phyloP scores from a whole-genome alignment of 305 asterid species.

The Monarda citriodora region DNA sequence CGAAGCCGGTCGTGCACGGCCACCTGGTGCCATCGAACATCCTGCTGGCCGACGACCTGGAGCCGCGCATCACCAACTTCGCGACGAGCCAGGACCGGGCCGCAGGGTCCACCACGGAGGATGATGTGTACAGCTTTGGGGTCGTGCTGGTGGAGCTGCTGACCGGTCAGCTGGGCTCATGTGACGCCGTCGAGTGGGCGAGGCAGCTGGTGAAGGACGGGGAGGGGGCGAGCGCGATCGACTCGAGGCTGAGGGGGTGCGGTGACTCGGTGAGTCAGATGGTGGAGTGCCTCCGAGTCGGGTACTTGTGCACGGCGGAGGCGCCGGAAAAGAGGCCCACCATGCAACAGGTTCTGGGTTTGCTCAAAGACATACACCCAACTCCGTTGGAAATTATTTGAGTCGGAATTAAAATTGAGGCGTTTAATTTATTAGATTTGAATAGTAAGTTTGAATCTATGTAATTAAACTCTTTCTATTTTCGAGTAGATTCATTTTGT shows the following conservation, averaged over 20 bases:
- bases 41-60: conserved; percentile 71
- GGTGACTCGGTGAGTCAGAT: conserved; percentile 64
- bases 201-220: conserved; percentile 67
- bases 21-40: conserved; percentile 64
- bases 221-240: conserved; percentile 54
- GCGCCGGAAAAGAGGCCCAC: conserved; percentile 69
- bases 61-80: conserved; percentile 76
- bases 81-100: conserved; percentile 38
- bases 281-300: conserved; percentile 90
- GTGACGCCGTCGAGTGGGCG: conserved; percentile 47
- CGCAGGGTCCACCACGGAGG: conserved; percentile 49
- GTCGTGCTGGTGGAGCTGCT: conserved; percentile 69
- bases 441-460: conserved; percentile 4
- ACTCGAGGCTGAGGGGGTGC: conserved; percentile 50
- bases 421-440: conserved; percentile 13
- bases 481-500: background rate
- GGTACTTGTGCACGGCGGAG: conserved; percentile 91
- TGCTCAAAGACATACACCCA: conserved; percentile 74
- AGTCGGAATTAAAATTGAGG: background rate
- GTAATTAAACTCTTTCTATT: background rate
- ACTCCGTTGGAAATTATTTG: conserved; percentile 13
- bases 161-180: conserved; percentile 49
- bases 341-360: conserved; percentile 88
- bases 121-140: conserved; percentile 77
- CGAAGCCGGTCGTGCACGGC: conserved; percentile 87